Conservation (phyloP, 2,329 filamentous ascomycete genomes). For the Cladosporium sp. region DNA sequence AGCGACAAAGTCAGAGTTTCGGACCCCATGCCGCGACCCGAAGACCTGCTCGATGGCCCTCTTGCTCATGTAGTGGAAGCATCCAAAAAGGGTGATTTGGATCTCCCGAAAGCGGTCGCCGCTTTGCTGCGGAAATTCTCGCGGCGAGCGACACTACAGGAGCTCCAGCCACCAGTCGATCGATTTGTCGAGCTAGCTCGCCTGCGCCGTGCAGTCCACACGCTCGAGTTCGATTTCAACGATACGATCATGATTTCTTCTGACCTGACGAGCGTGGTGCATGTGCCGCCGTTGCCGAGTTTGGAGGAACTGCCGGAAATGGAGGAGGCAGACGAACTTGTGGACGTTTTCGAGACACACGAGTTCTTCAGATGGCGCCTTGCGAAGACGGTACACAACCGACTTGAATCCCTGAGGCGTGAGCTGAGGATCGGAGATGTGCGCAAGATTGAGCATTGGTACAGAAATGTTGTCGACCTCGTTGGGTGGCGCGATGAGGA, state of each 20-base stretch:
- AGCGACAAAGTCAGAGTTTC: background rate
- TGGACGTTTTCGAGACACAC: no score
- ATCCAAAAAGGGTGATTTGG: background rate
- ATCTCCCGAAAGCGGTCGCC: background rate
- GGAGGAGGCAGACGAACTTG: background rate
- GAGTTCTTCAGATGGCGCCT: slow-evolving; percentile 1
- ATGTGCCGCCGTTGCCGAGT: background rate
- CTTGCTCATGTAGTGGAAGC: background rate
- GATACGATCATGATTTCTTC: background rate
- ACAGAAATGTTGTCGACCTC: slow-evolving; percentile 2
- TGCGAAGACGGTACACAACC: background rate
- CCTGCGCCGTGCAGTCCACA: background rate
- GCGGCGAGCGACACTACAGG: background rate
- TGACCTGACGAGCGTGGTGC: slow-evolving; percentile 7
- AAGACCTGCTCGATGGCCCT: background rate
- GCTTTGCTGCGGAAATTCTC: background rate
- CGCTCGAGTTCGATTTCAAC: background rate
- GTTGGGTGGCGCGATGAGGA: slow-evolving; percentile 11
- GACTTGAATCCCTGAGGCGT: background rate
- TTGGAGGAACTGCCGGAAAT: no score
- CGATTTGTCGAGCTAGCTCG: background rate
- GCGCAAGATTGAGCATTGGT: slow-evolving; percentile 14
- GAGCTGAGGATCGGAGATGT: background rate
- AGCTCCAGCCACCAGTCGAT: background rate
- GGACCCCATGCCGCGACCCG: background rate